Evolutionary conservation across 2,329 filamentous ascomycete genomes (phyloP).

Genomic region (Capronia epimyces): DNA sequence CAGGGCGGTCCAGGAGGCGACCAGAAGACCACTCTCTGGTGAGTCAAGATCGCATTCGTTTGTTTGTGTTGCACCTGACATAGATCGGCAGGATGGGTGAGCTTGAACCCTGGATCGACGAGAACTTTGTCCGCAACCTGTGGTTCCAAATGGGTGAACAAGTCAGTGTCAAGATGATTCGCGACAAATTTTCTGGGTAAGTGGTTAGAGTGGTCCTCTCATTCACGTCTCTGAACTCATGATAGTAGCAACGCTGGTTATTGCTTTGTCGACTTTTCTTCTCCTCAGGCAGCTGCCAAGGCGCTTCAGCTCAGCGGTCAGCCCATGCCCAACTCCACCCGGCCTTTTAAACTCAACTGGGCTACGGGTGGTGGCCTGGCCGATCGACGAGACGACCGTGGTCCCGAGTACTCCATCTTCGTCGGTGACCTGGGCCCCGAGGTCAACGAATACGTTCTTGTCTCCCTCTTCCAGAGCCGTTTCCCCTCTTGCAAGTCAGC

Average conservation of each 20-base stretch:
- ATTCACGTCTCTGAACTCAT: constrained; percentile 29
- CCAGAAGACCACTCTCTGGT: constrained; percentile 54
- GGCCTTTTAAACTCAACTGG: constrained; percentile 99
- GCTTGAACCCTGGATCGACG: constrained; percentile 97
- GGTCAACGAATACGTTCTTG: constrained; percentile 96
- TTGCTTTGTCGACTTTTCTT: constrained; percentile 92
- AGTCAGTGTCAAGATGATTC: constrained; percentile 99
- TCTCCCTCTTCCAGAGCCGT: constrained; percentile 92
- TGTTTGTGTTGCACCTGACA: constrained; percentile 16
- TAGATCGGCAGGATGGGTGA: constrained; percentile 81
- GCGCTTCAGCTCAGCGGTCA: constrained; percentile 84
- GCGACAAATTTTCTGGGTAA: constrained; percentile 97
- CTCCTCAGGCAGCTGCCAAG: constrained; percentile 78
- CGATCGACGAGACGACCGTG: constrained; percentile 91
- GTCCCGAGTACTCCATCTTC: constrained; percentile 94
- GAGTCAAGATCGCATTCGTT: constrained; percentile 27
- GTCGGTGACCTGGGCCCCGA: constrained; percentile 96
- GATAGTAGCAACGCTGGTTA: constrained; percentile 84
- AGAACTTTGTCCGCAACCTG: constrained; percentile 94
- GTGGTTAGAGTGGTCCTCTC: constrained; percentile 30
- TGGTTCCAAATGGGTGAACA: constrained; percentile 90
- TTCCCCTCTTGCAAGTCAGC: constrained; percentile 98
- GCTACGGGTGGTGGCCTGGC: constrained; percentile 92
- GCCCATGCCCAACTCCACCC: constrained; percentile 85
- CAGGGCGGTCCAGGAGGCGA: constrained; percentile 48